Evolutionary conservation across 2,329 filamentous ascomycete genomes (phyloP).

Genomic region (Bipolaris gigantea): DNA sequence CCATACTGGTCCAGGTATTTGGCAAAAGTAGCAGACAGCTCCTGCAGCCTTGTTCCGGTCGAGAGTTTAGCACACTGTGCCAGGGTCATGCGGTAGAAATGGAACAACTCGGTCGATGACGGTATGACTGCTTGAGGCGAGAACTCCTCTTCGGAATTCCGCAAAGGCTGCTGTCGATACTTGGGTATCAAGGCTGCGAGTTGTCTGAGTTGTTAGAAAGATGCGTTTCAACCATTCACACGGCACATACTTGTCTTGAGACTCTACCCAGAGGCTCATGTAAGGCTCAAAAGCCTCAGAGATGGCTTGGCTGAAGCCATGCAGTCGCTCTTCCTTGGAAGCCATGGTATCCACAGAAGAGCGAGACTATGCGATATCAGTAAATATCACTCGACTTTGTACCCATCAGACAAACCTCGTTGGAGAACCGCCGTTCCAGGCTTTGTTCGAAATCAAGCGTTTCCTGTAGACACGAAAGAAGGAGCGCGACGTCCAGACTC

Average conservation of each 20-base stretch:
- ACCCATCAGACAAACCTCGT: slow-evolving; percentile 45
- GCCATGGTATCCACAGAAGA: slow-evolving; percentile 88
- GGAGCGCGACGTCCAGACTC: slow-evolving; percentile 83
- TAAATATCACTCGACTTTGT: not conserved
- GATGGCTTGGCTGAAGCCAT: slow-evolving; percentile 85
- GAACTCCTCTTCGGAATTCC: slow-evolving; percentile 87
- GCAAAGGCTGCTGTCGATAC: slow-evolving; percentile 80
- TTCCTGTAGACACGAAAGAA: slow-evolving; percentile 88
- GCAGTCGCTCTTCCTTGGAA: slow-evolving; percentile 73
- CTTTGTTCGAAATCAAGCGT: slow-evolving; percentile 96
- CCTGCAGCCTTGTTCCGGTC: slow-evolving; percentile 81
- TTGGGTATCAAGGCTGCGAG: slow-evolving; percentile 81
- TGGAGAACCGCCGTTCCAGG: slow-evolving; percentile 80
- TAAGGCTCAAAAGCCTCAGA: slow-evolving; percentile 98
- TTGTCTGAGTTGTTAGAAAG: slow-evolving; percentile 52
- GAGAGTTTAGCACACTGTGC: slow-evolving; percentile 96
- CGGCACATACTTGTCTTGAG: slow-evolving; percentile 70
- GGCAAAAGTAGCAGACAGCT: slow-evolving; percentile 81
- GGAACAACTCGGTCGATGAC: slow-evolving; percentile 94
- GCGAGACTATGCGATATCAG: slow-evolving; percentile 56
- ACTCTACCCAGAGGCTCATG: slow-evolving; percentile 94
- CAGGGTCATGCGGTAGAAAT: slow-evolving; percentile 90
- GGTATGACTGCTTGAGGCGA: slow-evolving; percentile 84
- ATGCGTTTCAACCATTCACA: not conserved
- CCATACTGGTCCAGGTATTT: slow-evolving; percentile 96